These are phyloP conservation scores for Neurospora sp. DNA, from an alignment of 495 filamentous ascomycete genomes.

Conservation along the genomic window DNA sequence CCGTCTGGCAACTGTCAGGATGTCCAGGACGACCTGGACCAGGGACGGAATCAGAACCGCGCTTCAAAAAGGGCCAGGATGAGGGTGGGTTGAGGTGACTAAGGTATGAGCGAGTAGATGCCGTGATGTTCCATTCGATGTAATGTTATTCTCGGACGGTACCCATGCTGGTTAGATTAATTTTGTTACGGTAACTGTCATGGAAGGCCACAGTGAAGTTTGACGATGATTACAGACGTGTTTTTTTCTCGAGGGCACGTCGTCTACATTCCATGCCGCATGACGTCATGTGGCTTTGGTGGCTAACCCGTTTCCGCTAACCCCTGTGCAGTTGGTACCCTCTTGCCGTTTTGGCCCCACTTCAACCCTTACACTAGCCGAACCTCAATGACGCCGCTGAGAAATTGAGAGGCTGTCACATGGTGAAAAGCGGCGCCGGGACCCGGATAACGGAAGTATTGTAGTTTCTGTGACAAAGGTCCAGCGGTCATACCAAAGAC, in stretches of 20 bases:
- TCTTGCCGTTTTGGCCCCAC: background rate
- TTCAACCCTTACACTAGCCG: background rate
- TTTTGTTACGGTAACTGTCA: background rate
- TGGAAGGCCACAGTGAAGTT: background rate
- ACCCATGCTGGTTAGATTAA: background rate
- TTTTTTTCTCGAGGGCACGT: background rate
- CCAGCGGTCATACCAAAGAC: background rate
- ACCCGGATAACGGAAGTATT: background rate
- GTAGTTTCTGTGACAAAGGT: background rate
- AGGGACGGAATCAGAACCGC: background rate
- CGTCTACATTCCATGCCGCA: background rate
- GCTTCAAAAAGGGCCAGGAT: background rate
- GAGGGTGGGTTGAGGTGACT: background rate
- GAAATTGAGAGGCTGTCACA: background rate
- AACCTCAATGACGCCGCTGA: background rate
- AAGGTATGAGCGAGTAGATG: background rate
- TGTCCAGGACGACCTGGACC: background rate
- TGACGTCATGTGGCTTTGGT: constrained; percentile 7
- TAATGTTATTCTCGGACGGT: background rate
- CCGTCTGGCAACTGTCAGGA: background rate
- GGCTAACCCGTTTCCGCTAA: constrained; percentile 3
- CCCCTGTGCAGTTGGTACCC: background rate
- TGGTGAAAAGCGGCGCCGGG: background rate
- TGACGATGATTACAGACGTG: background rate
- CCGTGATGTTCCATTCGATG: background rate